Base-by-base conservation (phyloP, 345 rosid species). In the Firmiana major region DNA sequence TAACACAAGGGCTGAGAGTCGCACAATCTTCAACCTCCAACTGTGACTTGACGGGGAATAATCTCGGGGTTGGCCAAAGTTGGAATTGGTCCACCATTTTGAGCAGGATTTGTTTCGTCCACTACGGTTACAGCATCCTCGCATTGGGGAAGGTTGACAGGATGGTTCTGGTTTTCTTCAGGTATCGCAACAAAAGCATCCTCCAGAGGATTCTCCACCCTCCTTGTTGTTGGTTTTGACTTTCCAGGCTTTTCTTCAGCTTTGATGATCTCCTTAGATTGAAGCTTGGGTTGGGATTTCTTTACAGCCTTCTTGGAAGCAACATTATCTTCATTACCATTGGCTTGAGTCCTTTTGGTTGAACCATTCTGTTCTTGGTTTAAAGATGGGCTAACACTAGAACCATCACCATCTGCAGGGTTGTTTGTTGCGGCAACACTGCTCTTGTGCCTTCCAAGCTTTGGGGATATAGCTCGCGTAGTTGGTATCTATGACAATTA, bases 401-500 rank as follows among this genome's bases (percentile, higher is more conserved):
- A 66, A 8, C 73, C 79, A 63, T 71, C 82, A 67, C 78, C 87
- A 79, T 86, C 97, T 6, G 63, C 65, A 22, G 79, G 69, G 78
- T 78, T 74, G 63, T 77, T 81, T 21, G 74, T 73, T 67, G 86
- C 81, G 78, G 89, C 74, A 1, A 73, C 62, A 19, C 75, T 79
- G 79, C 75, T 88, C 90, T 93, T 95, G 81, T 86, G 74, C 85
- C 98, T 92, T 81, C 99, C 99, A 8, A 95, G 92, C 88, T 95
- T 95, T 38, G 99, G 99, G 64, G 99, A 93, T 81, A 10, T 87
- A 43, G 98, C 84, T 40, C 99, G 93, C 15, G 99, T 95, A 36
- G 92, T 92, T 63, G 99, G 98, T 88, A 92, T 90, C 99, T 95
- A 62, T 26, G 71, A 75, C 62, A 81, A 58, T 78, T 12, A 60